Evolutionary conservation across 179 eudicot species (phyloP).

Genomic region (Amaranthus tricolor): DNA sequence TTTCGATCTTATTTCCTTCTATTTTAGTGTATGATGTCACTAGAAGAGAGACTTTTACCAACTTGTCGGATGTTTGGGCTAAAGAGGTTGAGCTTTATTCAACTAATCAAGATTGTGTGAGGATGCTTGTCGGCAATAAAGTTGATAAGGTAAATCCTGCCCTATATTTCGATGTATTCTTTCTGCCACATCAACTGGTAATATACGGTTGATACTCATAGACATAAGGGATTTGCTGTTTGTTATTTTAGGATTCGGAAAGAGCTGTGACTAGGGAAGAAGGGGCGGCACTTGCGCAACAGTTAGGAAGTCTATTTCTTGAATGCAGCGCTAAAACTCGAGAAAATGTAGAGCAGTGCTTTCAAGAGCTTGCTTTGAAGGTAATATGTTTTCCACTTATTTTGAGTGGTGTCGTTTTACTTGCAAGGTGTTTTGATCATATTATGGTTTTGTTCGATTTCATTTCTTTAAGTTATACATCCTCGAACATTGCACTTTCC

Average conservation of each 20-base stretch:
- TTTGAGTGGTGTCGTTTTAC: not conserved
- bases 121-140: conserved; percentile 99
- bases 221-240: not conserved
- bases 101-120: conserved; percentile 78
- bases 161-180: not conserved
- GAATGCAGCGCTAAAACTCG: conserved; percentile 96
- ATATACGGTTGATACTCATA: not conserved
- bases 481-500: no score
- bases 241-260: conserved; percentile 66
- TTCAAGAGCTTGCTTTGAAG: conserved; percentile 91
- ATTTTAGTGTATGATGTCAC: conserved; percentile 87
- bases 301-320: conserved; percentile 68
- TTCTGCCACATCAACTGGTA: not conserved
- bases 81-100: conserved; percentile 89
- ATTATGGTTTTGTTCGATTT: not conserved
- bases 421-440: not conserved
- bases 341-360: conserved; percentile 80
- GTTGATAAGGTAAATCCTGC: conserved; percentile 70
- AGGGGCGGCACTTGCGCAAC: conserved; percentile 80
- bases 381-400: conserved; percentile 30
- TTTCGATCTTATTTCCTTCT: not conserved
- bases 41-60: conserved; percentile 85
- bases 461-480: not conserved
- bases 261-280: conserved; percentile 91
- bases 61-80: conserved; percentile 93